These are phyloP conservation scores for Cryphonectria parasitica DNA, from an alignment of 2,329 filamentous ascomycete genomes.

Conservation along the genomic window DNA sequence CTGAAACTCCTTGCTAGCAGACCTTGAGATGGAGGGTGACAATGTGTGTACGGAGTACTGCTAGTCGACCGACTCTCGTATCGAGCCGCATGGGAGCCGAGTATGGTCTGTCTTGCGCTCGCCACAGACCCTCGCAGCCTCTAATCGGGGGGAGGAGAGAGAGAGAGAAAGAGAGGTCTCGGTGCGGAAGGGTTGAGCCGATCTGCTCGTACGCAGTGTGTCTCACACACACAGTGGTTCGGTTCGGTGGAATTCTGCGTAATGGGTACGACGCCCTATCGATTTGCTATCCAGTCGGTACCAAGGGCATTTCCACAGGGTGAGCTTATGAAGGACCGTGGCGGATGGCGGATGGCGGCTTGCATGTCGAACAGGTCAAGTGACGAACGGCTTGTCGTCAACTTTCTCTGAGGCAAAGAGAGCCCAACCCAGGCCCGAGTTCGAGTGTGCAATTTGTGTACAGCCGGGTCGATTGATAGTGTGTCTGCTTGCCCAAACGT, in stretches of 20 bases:
- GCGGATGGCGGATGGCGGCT: background rate
- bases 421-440: background rate
- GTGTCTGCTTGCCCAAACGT: background rate
- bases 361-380: background rate
- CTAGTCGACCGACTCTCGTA: background rate
- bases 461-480: background rate
- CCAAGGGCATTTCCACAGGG: background rate
- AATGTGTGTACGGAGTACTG: background rate
- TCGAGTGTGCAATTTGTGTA: background rate
- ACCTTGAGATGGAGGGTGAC: background rate
- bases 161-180: background rate
- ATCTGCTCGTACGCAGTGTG: background rate
- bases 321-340: background rate
- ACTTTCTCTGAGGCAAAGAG: background rate
- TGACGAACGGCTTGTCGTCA: slow-evolving; percentile 6
- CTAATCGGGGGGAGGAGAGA: background rate
- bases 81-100: slow-evolving; percentile 10
- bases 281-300: slow-evolving; percentile 1
- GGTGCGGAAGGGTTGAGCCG: background rate
- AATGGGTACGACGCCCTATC: background rate
- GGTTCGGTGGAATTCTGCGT: background rate
- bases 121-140: background rate
- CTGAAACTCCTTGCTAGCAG: background rate
- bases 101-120: background rate
- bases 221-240: background rate